Evolutionary conservation across 1,284 basidiomycete genomes (phyloP).

Genomic region (Melanopsichium pennsylvanicum): DNA sequence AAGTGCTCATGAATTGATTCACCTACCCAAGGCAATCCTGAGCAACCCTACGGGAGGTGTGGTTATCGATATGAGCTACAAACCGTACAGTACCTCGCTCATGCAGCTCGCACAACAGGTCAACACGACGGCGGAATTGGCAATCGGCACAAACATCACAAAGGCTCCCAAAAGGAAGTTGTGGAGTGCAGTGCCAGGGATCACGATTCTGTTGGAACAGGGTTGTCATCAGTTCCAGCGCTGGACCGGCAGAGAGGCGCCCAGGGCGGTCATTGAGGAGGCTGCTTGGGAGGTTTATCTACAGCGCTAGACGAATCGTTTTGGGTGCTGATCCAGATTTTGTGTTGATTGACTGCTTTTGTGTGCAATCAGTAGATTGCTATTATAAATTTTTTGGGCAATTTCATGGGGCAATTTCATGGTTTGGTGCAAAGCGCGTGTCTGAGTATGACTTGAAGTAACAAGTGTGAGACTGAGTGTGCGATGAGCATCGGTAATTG

Average conservation of each 20-base stretch:
- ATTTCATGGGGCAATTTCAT: too few relatives aligned
- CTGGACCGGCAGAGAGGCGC: constrained; percentile 60
- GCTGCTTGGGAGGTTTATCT: constrained; percentile 53
- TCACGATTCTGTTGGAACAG: constrained; percentile 62
- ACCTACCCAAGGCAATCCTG: constrained; percentile 49
- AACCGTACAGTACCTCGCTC: constrained; percentile 58
- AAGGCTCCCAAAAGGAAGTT: constrained; percentile 13
- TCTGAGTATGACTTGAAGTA: too few relatives aligned
- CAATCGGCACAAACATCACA: constrained; percentile 14
- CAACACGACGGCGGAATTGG: constrained; percentile 11
- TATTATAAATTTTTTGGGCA: too few relatives aligned
- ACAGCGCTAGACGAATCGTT: constrained; percentile 9
- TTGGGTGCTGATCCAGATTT: too few relatives aligned
- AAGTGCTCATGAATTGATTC: constrained; percentile 18
- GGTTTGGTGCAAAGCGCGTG: too few relatives aligned
- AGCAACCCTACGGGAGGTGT: constrained; percentile 53
- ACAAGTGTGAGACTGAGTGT: too few relatives aligned
- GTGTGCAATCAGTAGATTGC: too few relatives aligned
- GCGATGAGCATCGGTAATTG: too few relatives aligned
- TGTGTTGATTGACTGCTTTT: too few relatives aligned
- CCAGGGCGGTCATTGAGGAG: constrained; percentile 44
- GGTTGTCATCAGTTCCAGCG: constrained; percentile 60
- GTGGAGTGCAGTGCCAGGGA: constrained; percentile 57
- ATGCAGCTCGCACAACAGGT: constrained; percentile 42
- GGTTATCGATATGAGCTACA: constrained; percentile 65